Conservation (phyloP, 768 basidiomycete species). For the Kondoa subrosea region DNA sequence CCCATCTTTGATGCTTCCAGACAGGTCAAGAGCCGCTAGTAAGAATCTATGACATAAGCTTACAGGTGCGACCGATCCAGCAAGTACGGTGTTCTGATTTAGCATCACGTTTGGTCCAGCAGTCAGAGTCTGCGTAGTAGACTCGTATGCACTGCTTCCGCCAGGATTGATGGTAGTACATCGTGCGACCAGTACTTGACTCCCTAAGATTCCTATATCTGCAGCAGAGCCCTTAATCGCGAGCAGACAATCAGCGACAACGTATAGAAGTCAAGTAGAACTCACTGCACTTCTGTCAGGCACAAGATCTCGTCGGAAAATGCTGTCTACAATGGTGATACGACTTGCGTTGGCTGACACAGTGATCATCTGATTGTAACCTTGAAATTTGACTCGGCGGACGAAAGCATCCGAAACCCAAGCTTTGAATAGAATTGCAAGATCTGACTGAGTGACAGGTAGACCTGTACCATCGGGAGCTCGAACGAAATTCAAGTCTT, state of each 20-base stretch:
- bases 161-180: neutral
- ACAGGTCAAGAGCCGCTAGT: neutral
- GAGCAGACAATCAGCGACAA: too few relatives aligned
- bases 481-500: neutral
- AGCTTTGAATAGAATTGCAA: neutral
- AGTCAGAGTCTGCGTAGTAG: neutral
- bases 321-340: neutral
- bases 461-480: constrained; percentile 2
- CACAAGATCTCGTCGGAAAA: neutral
- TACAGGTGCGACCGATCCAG: neutral
- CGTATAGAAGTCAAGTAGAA: neutral
- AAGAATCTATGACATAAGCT: neutral
- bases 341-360: neutral
- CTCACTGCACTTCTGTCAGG: neutral
- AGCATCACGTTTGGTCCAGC: neutral
- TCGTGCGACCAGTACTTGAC: neutral
- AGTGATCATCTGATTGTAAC: neutral
- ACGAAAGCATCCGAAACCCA: neutral
- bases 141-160: neutral
- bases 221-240: neutral
- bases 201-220: neutral
- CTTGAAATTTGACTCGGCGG: neutral
- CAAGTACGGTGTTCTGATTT: neutral
- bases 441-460: neutral
- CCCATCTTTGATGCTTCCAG: constrained; percentile 1